phyloP scores from a whole-genome alignment of 805 yeast species.

The Ogataea paraovalis region DNA sequence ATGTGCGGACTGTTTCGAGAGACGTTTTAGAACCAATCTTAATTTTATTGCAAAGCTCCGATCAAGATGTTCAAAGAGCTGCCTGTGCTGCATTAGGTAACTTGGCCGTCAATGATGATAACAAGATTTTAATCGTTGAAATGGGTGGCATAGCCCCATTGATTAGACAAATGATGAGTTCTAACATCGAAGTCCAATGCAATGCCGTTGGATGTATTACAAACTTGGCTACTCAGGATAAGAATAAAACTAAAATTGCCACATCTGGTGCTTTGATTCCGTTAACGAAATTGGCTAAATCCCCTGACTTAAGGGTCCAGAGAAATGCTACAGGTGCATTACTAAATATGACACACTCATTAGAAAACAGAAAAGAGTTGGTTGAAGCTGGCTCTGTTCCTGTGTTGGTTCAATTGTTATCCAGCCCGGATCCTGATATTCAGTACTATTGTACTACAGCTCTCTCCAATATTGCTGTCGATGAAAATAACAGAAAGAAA shows the following conservation, averaged over 20 bases:
- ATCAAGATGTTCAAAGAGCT: slow-evolving; percentile 94
- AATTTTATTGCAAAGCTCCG: slow-evolving; percentile 78
- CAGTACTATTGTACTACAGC: slow-evolving; percentile 99
- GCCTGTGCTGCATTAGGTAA: slow-evolving; percentile 99
- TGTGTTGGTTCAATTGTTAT: slow-evolving; percentile 79
- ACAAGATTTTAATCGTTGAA: slow-evolving; percentile 88
- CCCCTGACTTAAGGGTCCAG: slow-evolving; percentile 93
- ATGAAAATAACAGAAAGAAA: slow-evolving; percentile 83
- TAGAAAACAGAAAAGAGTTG: slow-evolving; percentile 91
- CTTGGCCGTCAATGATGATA: slow-evolving; percentile 93
- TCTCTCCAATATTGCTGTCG: slow-evolving; percentile 94
- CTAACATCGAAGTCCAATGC: slow-evolving; percentile 97
- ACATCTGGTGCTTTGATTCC: slow-evolving; percentile 95
- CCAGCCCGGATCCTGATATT: slow-evolving; percentile 90
- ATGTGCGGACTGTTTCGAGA: slow-evolving; percentile 83
- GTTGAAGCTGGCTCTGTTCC: slow-evolving; percentile 99
- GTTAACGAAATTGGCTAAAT: slow-evolving; percentile 87
- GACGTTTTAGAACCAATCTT: slow-evolving; percentile 93
- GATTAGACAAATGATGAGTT: slow-evolving; percentile 95
- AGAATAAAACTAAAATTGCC: slow-evolving; percentile 93
- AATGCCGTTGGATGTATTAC: slow-evolving; percentile 99
- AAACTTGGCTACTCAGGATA: slow-evolving; percentile 96
- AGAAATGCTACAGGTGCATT: slow-evolving; percentile 98
- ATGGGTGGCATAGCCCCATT: slow-evolving; percentile 98
- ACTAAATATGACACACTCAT: slow-evolving; percentile 96